These are phyloP conservation scores for Podospora conica DNA, from an alignment of 495 filamentous ascomycete genomes.

Conservation along the genomic window DNA sequence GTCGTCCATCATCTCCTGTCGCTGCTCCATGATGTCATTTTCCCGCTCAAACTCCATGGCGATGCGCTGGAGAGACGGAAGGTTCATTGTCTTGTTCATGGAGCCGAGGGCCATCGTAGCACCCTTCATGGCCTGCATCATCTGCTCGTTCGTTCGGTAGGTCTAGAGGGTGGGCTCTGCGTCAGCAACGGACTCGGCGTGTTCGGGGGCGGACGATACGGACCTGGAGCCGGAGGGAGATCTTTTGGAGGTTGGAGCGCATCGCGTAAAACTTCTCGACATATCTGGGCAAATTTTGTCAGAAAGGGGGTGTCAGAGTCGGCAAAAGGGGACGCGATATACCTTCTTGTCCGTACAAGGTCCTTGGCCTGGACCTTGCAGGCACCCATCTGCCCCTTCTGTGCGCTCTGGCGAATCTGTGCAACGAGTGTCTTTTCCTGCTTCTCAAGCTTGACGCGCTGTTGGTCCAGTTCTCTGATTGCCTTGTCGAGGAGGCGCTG, in stretches of 20 bases:
- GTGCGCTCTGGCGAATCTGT: slow-evolving; percentile 96
- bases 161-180: slow-evolving; percentile 49
- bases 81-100: slow-evolving; percentile 97
- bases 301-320: neutral
- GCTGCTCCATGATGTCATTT: slow-evolving; percentile 98
- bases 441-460: slow-evolving; percentile 89
- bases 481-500: slow-evolving; percentile 95
- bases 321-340: slow-evolving; percentile 13
- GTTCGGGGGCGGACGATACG: slow-evolving; percentile 11
- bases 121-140: slow-evolving; percentile 99
- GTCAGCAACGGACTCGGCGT: slow-evolving; percentile 3
- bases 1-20: slow-evolving; percentile 99
- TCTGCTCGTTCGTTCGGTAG: slow-evolving; percentile 95
- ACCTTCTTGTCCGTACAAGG: slow-evolving; percentile 84
- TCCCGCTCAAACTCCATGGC: slow-evolving; percentile 99
- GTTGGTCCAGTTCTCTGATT: slow-evolving; percentile 89
- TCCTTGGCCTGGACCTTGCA: slow-evolving; percentile 98
- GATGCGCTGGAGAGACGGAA: slow-evolving; percentile 89
- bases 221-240: slow-evolving; percentile 91
- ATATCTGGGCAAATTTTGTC: slow-evolving; percentile 50
- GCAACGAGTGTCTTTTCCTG: slow-evolving; percentile 95
- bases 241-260: slow-evolving; percentile 93
- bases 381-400: slow-evolving; percentile 93
- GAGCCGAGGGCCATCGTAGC: slow-evolving; percentile 84
- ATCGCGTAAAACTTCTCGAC: slow-evolving; percentile 98